Base-by-base conservation (phyloP, 768 basidiomycete genomes). In the Termitomyces sp. region DNA sequence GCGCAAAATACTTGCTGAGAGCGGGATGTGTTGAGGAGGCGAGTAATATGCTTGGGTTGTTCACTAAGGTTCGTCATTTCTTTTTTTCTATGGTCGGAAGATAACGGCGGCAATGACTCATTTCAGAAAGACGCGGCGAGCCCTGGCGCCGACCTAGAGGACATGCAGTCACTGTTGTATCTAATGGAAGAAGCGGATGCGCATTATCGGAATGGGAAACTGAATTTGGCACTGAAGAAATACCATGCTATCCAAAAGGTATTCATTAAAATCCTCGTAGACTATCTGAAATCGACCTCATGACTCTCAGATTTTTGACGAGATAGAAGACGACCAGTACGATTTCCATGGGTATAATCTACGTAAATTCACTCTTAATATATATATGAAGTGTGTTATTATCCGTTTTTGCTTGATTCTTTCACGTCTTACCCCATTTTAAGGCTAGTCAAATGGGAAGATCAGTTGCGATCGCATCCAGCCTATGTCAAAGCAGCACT, bases 311-410 rank as follows among this genome's bases (percentile, higher is more conserved):
- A 72, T 86, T 15, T 98, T 96, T 68, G 80, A 87, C 51, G 88
- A 89, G 51, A 81, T 90, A 60, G 93, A 97, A 60, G 93, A 98
- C 61, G 95, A 97, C 64, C 94, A 98, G 70, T 98, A 88, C 62
- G 97, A 99, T 69, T 99, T 99, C 78, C 97, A 99, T 68, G 84
- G 88, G 7, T 99, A 98, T 69, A 91, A 91, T 60, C 61, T 98
- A 61, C 85, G 97, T 51, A 93, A 90, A 62, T 90, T 86, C 63
- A 96, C 90, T 8, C 71, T 98, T 34, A 87, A 85, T 51, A 83
- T 92, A 12, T 98, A 98, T 67, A 58, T 90, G 51, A 82, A 84
- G 96, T 98, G 62, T 57, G 88, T 74, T 32, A 42, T 45, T 12
- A 19, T 9, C 28, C 12, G 9, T 49, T 42, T 28, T n/a, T 32